Evolutionary conservation across 2,329 filamentous ascomycete species (phyloP).

Genomic region (Arthroderma sp.): DNA sequence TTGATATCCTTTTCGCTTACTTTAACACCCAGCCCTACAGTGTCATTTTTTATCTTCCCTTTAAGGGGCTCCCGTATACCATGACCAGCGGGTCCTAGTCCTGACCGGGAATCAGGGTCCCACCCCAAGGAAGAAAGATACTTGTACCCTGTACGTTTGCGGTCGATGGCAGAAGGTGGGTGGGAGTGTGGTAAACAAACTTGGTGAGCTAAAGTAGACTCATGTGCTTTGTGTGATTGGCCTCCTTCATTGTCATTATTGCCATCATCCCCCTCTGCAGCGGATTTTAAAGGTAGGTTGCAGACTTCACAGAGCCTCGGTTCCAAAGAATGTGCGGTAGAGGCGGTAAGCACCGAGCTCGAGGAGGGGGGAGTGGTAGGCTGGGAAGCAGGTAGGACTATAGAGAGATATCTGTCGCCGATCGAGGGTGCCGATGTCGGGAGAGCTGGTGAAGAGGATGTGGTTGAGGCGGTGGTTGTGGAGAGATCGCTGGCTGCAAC

Average conservation of each 20-base stretch:
- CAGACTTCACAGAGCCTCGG: constrained; percentile 44
- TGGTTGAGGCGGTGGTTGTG: constrained; percentile 16
- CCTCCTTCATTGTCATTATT: not conserved
- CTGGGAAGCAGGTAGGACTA: constrained; percentile 24
- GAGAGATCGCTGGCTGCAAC: constrained; percentile 36
- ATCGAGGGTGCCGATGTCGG: constrained; percentile 14
- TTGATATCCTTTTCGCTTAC: constrained; percentile 21
- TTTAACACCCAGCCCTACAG: constrained; percentile 54
- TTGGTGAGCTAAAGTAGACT: constrained; percentile 43
- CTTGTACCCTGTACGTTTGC: constrained; percentile 41
- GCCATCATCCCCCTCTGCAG: not conserved
- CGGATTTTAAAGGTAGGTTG: constrained; percentile 38
- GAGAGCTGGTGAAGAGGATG: constrained; percentile 14
- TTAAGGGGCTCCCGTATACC: constrained; percentile 69
- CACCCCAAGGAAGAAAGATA: constrained; percentile 47
- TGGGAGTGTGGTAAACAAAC: constrained; percentile 43
- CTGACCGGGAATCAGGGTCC: constrained; percentile 49
- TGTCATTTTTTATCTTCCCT: constrained; percentile 57
- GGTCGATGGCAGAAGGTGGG: constrained; percentile 46
- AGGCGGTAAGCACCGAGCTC: not conserved
- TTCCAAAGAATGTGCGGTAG: not conserved
- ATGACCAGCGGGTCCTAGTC: constrained; percentile 55
- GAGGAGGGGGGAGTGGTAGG: constrained; percentile 5
- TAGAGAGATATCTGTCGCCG: constrained; percentile 33
- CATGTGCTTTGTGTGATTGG: constrained; percentile 24